Evolutionary conservation across 768 basidiomycete species (phyloP), one percentile per base, ranked within the genome.

Genomic region (Pulveroboletus sp.): DNA sequence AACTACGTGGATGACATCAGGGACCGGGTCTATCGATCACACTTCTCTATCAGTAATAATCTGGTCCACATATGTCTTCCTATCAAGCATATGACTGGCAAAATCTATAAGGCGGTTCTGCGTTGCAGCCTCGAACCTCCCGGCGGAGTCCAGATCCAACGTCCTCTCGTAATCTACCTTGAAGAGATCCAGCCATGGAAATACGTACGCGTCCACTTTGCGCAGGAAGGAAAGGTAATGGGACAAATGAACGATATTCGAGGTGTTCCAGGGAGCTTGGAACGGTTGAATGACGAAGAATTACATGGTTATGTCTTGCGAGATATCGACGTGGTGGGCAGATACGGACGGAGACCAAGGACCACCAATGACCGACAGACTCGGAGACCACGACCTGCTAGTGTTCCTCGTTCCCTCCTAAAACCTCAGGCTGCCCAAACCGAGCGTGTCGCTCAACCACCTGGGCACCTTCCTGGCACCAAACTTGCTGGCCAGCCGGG

Each of bases 401-500:
- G 45, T 5, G 51, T 59, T 30, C 47, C 52, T 0, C 47, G 51
- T n/a, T 14, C 43, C 3, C 49, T 45, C 13, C 42, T 51, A 1
- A 51, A 53, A 23, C 51, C 6, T 1, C 47, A n/a, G n/a, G n/a
- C n/a, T n/a, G n/a, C 47, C 29, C 62, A 64, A 39, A 45, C 51
- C 6, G 47, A 64, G 1, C 62, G 61, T 16, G 44, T 62, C 36
- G 53, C 48, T 11, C 36, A 24, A 12, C 47, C 59, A 13, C 60
- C 51, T 10, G 50, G 41, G 13, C 60, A 65, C 40, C 58, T 50
- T 9, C 63, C 47, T 1, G 52, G 57, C 45, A 55, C 76, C 37
- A 56, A 77, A n/a, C 30, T 77, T 16, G 75, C 75, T 38, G 74
- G 76, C 8, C 69, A 74, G 43, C 63, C 68, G 2, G 74, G 75